Percentiles rank a stretch among this genome's conserved stretches.
Conservation (phyloP, 2,329 filamentous ascomycete genomes). For the Aureobasidium sp. region DNA sequence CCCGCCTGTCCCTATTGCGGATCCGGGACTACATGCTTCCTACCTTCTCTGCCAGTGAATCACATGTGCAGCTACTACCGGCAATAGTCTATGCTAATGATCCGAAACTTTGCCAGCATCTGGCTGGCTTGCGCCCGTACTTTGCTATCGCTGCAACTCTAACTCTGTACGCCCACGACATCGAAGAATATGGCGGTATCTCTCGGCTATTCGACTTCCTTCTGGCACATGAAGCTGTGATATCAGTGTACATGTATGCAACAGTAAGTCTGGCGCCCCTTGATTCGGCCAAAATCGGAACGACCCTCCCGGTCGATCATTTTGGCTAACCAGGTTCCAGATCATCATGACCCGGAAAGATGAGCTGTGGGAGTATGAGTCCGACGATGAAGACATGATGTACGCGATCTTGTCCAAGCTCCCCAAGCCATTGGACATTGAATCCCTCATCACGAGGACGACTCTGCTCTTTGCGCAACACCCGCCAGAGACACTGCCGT, state of each 20-base stretch:
- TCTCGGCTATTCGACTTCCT: slow-evolving; percentile 87
- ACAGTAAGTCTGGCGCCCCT: slow-evolving; percentile 31
- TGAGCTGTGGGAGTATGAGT: slow-evolving; percentile 76
- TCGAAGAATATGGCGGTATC: slow-evolving; percentile 82
- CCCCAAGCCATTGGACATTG: slow-evolving; percentile 70
- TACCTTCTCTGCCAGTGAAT: slow-evolving; percentile 67
- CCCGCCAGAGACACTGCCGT: slow-evolving; percentile 62
- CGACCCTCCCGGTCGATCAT: not conserved
- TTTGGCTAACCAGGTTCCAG: slow-evolving; percentile 26
- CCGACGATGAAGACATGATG: slow-evolving; percentile 77
- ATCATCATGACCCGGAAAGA: slow-evolving; percentile 72
- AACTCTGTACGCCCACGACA: slow-evolving; percentile 94
- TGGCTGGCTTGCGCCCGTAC: slow-evolving; percentile 57
- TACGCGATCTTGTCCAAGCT: slow-evolving; percentile 82
- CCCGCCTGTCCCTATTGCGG: slow-evolving; percentile 76
- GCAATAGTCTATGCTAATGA: slow-evolving; percentile 68
- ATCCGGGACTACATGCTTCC: slow-evolving; percentile 98
- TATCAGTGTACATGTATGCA: slow-evolving; percentile 85
- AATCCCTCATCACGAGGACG: slow-evolving; percentile 62
- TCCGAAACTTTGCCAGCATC: slow-evolving; percentile 59
- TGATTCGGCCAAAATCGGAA: not conserved
- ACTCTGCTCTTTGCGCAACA: slow-evolving; percentile 52
- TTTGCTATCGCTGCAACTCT: slow-evolving; percentile 90
- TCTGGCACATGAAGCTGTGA: slow-evolving; percentile 75
- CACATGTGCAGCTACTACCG: slow-evolving; percentile 80